These are phyloP conservation scores for Aspergillus glaucus DNA, from an alignment of 2,329 filamentous ascomycete genomes.

Conservation along the genomic window DNA sequence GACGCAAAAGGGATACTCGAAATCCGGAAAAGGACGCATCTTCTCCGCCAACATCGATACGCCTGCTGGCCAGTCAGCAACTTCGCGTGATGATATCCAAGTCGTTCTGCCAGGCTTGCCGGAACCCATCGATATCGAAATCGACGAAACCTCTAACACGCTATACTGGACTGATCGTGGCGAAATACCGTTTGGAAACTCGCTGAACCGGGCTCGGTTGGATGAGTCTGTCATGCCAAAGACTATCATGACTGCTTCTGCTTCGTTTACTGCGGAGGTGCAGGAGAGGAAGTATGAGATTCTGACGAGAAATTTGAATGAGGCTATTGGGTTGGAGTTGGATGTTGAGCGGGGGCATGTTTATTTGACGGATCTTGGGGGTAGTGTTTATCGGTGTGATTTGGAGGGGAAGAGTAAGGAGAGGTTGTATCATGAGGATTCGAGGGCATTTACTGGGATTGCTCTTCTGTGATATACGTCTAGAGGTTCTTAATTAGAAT, in stretches of 20 bases:
- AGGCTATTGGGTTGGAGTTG: slow-evolving; percentile 43
- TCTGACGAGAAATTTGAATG: slow-evolving; percentile 34
- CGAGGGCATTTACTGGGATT: slow-evolving; percentile 16
- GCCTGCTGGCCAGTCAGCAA: slow-evolving; percentile 27
- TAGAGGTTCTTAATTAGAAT: background rate
- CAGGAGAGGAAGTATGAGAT: slow-evolving; percentile 13
- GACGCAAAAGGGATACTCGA: slow-evolving; percentile 54
- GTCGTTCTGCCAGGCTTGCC: slow-evolving; percentile 42
- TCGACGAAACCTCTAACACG: slow-evolving; percentile 40
- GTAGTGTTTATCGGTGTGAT: slow-evolving; percentile 19
- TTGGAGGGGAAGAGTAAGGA: slow-evolving; percentile 14
- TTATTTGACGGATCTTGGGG: slow-evolving; percentile 24
- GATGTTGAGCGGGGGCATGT: slow-evolving; percentile 13
- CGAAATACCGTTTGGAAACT: slow-evolving; percentile 51
- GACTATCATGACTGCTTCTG: slow-evolving; percentile 13
- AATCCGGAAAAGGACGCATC: slow-evolving; percentile 48
- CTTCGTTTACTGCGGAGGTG: slow-evolving; percentile 8
- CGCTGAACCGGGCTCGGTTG: slow-evolving; percentile 39
- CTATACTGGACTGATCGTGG: slow-evolving; percentile 59
- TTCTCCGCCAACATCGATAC: slow-evolving; percentile 44
- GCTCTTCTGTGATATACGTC: background rate
- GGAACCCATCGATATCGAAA: slow-evolving; percentile 53
- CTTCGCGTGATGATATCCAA: slow-evolving; percentile 38
- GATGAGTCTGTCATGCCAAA: slow-evolving; percentile 19
- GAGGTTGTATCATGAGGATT: slow-evolving; percentile 8